Evolutionary conservation across 2,329 filamentous ascomycete genomes (phyloP), one percentile per base, ranked within the genome.

Genomic region (Ophioceras dolichostomum): DNA sequence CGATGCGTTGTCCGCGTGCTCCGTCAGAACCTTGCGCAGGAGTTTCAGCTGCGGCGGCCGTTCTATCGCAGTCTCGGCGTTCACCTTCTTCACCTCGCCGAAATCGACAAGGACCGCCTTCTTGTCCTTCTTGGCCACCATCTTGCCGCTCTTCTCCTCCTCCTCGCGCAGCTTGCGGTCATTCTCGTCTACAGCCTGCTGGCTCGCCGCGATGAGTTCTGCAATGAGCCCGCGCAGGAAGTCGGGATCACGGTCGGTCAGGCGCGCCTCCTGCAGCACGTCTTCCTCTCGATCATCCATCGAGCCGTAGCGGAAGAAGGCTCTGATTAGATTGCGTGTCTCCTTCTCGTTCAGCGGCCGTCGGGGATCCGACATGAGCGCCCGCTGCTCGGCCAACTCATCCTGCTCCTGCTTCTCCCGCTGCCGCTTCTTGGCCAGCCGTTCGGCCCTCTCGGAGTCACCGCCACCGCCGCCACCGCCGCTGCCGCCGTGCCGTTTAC

Each of bases 81-180:
- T 98, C 51, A 95, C 75, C 49, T 94, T 88, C 59, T 94, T 94
- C 36, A 95, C 81, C 39, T 88, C 86, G 32, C 83, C 80, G 59
- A 88, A 94, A 54, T 96, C 88, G 50, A 98, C 95, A 32, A 98
- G 66, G 14, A 98, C 85, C 1, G 91, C 91, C 60, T 98, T 98
- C 59, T 86, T 86, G 55, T 98, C 91, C 58, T 98, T 98, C 65
- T 96, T 95, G 0, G 89, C 94, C 38, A 93, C 61, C 3, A 78
- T 71, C 55, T 91, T 93, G 52, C 85, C 85, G 0, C 74, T 70
- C 44, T 82, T 76, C 57, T 91, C 84, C 48, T 94, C 86, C 51
- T 87, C 85, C 43, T 82, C 78, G 24, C 87, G 73, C 14, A 93
- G 70, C 41, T 76, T 76, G 17, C 79, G 78, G 43, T 73, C 82